These are phyloP conservation scores for Chenopodium album DNA, from an alignment of 148 eudicot genomes.

Conservation along the genomic window DNA sequence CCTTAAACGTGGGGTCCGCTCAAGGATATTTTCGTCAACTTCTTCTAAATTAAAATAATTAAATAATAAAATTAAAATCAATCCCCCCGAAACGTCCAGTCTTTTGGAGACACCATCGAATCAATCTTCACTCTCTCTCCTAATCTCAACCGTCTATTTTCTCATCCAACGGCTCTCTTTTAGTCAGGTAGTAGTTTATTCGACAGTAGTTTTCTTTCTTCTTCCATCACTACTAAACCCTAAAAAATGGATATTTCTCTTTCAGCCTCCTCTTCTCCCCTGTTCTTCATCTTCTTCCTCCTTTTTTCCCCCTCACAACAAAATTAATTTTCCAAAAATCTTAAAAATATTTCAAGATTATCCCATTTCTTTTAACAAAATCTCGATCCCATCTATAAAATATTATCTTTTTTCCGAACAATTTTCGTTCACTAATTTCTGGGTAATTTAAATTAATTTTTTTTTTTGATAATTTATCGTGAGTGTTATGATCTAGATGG, in stretches of 20 bases:
- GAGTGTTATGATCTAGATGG: neutral
- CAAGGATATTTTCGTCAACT: neutral
- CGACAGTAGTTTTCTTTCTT: conserved; percentile 7
- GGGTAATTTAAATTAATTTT: neutral
- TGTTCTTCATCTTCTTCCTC: conserved; percentile 1
- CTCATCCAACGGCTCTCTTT: conserved; percentile 35
- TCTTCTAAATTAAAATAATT: neutral
- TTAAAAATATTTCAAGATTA: neutral
- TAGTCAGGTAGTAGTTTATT: conserved; percentile 32
- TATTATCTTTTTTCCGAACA: neutral
- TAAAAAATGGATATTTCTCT: conserved; percentile 25
- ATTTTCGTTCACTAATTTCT: neutral
- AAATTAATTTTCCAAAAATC: neutral
- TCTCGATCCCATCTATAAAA: neutral
- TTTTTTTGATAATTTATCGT: neutral
- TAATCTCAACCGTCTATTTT: conserved; percentile 27
- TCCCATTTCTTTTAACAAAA: neutral
- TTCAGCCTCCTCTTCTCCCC: conserved; percentile 18
- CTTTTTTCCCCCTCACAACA: conserved; percentile 11
- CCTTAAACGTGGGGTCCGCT: neutral
- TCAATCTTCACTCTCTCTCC: neutral
- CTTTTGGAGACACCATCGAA: neutral
- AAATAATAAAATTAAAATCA: neutral
- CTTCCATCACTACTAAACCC: conserved; percentile 49
- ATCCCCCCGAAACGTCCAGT: neutral